Percentiles rank a stretch among this genome's conserved stretches.
Conservation (phyloP, 768 basidiomycete genomes). For the Lactarius hatsudake region DNA sequence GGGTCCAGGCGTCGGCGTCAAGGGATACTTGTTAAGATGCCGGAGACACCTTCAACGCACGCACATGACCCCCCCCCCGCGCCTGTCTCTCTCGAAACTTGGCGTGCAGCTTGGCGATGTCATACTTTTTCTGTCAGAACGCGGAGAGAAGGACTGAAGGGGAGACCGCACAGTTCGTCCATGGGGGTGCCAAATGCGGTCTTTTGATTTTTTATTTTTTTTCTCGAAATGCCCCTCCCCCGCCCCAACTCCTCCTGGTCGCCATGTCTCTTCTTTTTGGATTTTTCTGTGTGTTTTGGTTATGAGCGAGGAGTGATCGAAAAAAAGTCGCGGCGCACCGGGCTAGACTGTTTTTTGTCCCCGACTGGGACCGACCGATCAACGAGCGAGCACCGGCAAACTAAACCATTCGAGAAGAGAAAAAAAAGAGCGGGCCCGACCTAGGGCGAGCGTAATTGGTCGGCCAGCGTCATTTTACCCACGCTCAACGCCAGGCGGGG, state of each 20-base stretch:
- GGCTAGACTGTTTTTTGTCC: not conserved
- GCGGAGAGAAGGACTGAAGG: not conserved
- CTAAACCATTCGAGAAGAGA: not conserved
- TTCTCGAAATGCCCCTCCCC: too few species aligned
- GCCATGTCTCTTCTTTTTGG: not conserved
- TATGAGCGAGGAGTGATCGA: not conserved
- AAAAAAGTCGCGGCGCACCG: not conserved
- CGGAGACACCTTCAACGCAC: not conserved
- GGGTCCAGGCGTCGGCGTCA: not conserved
- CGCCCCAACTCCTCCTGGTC: not conserved
- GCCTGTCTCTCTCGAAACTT: not conserved
- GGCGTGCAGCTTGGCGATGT: not conserved
- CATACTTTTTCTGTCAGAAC: not conserved
- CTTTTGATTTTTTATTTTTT: too few species aligned
- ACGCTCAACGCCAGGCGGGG: not conserved
- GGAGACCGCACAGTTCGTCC: not conserved
- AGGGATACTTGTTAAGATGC: not conserved
- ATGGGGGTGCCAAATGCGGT: not conserved
- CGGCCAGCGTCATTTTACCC: not conserved
- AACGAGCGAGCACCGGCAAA: not conserved
- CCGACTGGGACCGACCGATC: not conserved
- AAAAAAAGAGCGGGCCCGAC: not conserved
- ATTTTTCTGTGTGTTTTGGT: not conserved
- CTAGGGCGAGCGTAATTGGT: not conserved
- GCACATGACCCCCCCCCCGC: not conserved